Evolutionary conservation across 768 basidiomycete species (phyloP).

Genomic region (Cystobasidium tubakii): DNA sequence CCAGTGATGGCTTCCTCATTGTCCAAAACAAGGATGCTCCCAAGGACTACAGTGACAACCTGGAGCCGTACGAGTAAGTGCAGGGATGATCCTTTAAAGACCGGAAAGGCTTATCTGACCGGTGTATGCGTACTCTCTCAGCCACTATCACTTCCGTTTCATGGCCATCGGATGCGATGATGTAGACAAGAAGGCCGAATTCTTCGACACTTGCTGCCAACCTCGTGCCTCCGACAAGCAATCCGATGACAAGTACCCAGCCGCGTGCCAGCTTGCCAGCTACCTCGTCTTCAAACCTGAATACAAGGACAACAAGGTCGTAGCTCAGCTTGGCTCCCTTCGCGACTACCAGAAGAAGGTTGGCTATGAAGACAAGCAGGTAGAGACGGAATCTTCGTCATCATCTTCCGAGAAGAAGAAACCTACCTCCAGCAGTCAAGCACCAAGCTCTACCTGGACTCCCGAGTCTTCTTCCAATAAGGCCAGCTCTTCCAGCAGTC

Average conservation of each 20-base stretch:
- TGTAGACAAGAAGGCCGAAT: constrained; percentile 15
- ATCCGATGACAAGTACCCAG: constrained; percentile 6
- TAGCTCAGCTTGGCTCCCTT: constrained; percentile 15
- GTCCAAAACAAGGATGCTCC: constrained; percentile 27
- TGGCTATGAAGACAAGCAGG: background rate
- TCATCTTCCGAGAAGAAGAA: background rate
- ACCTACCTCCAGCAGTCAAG: background rate
- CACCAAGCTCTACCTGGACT: constrained; percentile 7
- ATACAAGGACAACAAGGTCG: constrained; percentile 26
- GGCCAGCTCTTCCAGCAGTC: constrained; percentile 20
- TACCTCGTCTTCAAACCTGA: constrained; percentile 26
- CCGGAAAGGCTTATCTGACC: background rate
- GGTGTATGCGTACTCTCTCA: background rate
- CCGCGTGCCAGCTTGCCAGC: constrained; percentile 20
- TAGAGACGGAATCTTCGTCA: background rate
- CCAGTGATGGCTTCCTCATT: constrained; percentile 24
- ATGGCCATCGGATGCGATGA: constrained; percentile 31
- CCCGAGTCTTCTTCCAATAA: background rate
- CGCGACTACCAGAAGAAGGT: constrained; percentile 7
- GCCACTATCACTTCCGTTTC: constrained; percentile 32
- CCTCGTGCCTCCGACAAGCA: constrained; percentile 15
- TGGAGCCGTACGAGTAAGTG: constrained; percentile 32
- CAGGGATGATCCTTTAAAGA: background rate
- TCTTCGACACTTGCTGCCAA: constrained; percentile 26
- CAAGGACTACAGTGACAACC: background rate